phyloP scores from a whole-genome alignment of 2,329 filamentous ascomycete species.

The Fusarium devonianum region DNA sequence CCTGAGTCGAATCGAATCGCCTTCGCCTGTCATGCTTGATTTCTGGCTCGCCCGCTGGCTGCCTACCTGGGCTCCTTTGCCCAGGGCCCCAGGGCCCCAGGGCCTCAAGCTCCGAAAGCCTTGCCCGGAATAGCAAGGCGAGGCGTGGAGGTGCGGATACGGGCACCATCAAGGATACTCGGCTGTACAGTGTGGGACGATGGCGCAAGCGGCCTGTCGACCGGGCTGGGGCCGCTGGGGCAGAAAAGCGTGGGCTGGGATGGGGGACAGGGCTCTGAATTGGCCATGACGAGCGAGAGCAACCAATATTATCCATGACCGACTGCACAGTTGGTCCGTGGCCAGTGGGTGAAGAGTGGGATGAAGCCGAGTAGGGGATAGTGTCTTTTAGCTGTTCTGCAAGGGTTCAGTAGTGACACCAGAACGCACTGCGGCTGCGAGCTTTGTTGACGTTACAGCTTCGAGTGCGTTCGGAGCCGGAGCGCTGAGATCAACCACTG shows the following conservation, averaged over 20 bases:
- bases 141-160: constrained; percentile 40
- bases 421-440: neutral
- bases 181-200: constrained; percentile 44
- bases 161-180: constrained; percentile 40
- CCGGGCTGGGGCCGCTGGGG: constrained; percentile 37
- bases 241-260: constrained; percentile 34
- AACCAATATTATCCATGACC: constrained; percentile 27
- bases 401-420: constrained; percentile 27
- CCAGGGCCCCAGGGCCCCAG: constrained; percentile 8
- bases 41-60: constrained; percentile 19
- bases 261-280: constrained; percentile 34
- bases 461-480: constrained; percentile 8
- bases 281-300: constrained; percentile 40
- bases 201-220: constrained; percentile 41
- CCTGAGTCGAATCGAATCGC: constrained; percentile 24
- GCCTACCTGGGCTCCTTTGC: constrained; percentile 16
- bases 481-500: constrained; percentile 1
- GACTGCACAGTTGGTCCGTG: constrained; percentile 26
- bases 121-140: constrained; percentile 37
- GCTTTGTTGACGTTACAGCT: neutral
- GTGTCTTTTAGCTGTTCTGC: constrained; percentile 14
- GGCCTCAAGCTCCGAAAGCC: constrained; percentile 19
- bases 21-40: constrained; percentile 17
- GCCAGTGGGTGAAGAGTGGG: constrained; percentile 37
- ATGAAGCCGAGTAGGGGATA: constrained; percentile 30